A percentile compares a stretch with the other conserved stretches of the same genome.
Evolutionary conservation across 2,329 filamentous ascomycete genomes (phyloP).

Genomic region (Exophiala calicioides): DNA sequence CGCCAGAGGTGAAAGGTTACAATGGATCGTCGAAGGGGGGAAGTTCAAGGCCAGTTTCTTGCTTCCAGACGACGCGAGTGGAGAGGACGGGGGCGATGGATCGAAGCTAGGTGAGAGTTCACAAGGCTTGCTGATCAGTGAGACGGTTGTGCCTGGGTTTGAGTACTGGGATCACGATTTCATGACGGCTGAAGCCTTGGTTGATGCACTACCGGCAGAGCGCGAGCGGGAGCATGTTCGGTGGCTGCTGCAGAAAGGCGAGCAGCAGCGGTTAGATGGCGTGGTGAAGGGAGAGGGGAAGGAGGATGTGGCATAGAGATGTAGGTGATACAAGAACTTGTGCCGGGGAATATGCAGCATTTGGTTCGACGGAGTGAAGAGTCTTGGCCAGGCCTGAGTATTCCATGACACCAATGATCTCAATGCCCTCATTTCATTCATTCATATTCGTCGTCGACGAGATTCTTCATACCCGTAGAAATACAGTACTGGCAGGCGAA

Average conservation of each 20-base stretch:
- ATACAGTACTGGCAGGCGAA: no score
- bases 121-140: constrained; percentile 63
- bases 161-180: constrained; percentile 70
- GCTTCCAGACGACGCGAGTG: constrained; percentile 44
- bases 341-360: no score
- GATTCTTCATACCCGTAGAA: no score
- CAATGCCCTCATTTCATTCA: no score
- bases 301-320: no score
- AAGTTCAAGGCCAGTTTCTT: constrained; percentile 67
- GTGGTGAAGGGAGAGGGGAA: no score
- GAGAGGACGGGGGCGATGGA: not conserved
- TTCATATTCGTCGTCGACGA: no score
- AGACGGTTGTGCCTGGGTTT: constrained; percentile 69
- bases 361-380: no score
- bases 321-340: no score
- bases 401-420: no score
- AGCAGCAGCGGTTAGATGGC: constrained; percentile 19
- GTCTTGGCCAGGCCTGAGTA: no score
- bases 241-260: constrained; percentile 37
- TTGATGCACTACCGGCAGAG: constrained; percentile 54
- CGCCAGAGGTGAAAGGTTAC: constrained; percentile 59
- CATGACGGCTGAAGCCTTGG: constrained; percentile 53
- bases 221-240: constrained; percentile 52
- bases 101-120: constrained; percentile 39
- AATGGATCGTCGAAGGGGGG: constrained; percentile 70